Conservation (phyloP, 179 eudicot genomes). For the Camellia oleifera region DNA sequence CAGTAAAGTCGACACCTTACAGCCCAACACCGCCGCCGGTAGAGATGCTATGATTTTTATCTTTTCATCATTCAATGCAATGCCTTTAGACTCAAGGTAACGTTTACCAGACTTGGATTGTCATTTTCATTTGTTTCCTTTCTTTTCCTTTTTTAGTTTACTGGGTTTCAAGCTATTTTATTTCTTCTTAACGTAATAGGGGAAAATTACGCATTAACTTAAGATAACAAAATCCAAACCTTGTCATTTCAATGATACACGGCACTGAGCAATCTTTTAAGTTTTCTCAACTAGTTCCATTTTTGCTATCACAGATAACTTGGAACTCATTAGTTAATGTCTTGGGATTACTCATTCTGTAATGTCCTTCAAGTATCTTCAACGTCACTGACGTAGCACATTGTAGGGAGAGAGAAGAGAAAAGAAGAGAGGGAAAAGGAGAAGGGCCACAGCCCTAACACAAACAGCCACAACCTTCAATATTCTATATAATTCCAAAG, state of each 20-base stretch:
- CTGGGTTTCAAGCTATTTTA: not conserved
- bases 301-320: not conserved
- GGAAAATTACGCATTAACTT: not conserved
- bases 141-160: not conserved
- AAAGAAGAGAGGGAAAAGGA: too few relatives aligned
- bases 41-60: not conserved
- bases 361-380: not conserved
- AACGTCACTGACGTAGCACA: not conserved
- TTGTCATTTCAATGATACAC: not conserved
- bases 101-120: not conserved
- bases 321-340: not conserved
- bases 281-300: not conserved
- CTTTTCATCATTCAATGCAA: not conserved
- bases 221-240: constrained; percentile 3
- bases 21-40: too few relatives aligned
- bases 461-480: too few relatives aligned
- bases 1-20: too few relatives aligned
- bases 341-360: not conserved
- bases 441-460: too few relatives aligned
- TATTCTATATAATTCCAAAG: too few relatives aligned
- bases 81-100: not conserved
- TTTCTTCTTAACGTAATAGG: not conserved
- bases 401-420: too few relatives aligned
- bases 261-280: not conserved
- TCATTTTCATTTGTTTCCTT: not conserved